Conservation (phyloP, 352 stramenopile genomes). For the Thraustotheca clavata region DNA sequence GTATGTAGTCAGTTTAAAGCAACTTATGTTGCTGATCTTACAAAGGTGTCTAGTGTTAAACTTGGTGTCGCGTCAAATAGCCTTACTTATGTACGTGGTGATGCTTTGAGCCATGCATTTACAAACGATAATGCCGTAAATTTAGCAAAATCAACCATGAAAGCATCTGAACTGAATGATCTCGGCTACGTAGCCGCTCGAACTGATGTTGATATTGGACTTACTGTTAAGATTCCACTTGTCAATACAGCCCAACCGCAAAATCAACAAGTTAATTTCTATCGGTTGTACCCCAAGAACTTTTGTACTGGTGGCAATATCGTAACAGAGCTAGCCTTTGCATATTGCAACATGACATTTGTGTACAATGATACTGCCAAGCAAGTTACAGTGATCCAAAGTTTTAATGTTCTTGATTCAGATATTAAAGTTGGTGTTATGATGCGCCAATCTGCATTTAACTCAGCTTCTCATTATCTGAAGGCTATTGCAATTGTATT, state of each 20-base stretch:
- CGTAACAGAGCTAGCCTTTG: neutral
- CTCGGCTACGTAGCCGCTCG: slow-evolving; percentile 4
- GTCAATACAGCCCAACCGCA: neutral
- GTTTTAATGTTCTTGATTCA: neutral
- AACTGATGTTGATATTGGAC: neutral
- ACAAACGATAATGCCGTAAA: neutral
- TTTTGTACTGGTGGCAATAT: slow-evolving; percentile 7
- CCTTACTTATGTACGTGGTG: neutral
- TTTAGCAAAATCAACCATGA: neutral
- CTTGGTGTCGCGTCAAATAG: neutral
- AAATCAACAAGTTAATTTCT: neutral
- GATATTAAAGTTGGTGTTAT: neutral
- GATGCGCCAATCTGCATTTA: neutral
- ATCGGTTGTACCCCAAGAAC: slow-evolving; percentile 12
- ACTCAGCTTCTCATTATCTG: neutral
- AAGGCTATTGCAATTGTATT: slow-evolving; percentile 1
- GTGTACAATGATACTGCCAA: neutral
- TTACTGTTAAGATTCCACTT: neutral
- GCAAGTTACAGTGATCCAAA: no score
- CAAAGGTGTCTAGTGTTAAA: no score
- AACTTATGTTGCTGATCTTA: no score
- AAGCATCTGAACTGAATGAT: neutral
- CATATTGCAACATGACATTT: slow-evolving; percentile 6
- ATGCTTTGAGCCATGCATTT: neutral
- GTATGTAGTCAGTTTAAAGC: no score